Evolutionary conservation across 805 yeast genomes (phyloP).

Genomic region (Candida krabiensis): DNA sequence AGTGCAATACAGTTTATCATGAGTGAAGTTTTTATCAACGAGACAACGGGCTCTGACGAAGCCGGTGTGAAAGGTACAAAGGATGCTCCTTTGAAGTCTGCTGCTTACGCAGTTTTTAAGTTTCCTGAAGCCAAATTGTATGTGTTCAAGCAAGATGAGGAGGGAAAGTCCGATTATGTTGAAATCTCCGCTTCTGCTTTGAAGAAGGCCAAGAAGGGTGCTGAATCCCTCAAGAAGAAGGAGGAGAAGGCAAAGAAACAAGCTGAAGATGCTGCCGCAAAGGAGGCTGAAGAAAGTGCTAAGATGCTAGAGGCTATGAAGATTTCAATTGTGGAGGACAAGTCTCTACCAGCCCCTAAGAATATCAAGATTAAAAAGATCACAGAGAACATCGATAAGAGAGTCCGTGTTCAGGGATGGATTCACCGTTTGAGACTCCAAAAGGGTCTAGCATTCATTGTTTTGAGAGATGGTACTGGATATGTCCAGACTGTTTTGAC

Average conservation of each 20-base stretch:
- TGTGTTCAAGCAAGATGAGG: conserved; percentile 62
- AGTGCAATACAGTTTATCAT: no score
- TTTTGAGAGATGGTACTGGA: conserved; percentile 95
- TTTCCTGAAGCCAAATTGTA: conserved; percentile 51
- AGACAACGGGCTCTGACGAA: conserved; percentile 66
- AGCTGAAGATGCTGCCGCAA: conserved; percentile 50
- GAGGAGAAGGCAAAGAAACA: conserved; percentile 64
- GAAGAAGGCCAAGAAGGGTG: conserved; percentile 96
- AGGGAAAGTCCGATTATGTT: conserved; percentile 51
- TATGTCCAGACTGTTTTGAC: conserved; percentile 81
- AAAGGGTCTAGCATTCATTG: conserved; percentile 87
- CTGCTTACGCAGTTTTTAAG: conserved; percentile 75
- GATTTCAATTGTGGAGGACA: conserved; percentile 73
- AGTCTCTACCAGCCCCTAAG: conserved; percentile 66
- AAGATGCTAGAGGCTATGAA: conserved; percentile 76
- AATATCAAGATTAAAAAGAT: conserved; percentile 63
- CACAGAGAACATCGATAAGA: conserved; percentile 53
- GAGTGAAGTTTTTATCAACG: conserved; percentile 64
- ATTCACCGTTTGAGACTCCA: conserved; percentile 90
- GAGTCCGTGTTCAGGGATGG: conserved; percentile 92
- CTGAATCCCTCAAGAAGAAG: conserved; percentile 85
- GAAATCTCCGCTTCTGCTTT: conserved; percentile 88
- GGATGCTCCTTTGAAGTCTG: conserved; percentile 69
- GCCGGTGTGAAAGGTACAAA: conserved; percentile 60
- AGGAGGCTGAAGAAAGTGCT: conserved; percentile 70